Percentiles rank a stretch among this genome's conserved stretches.
phyloP scores from a whole-genome alignment of 179 eudicot species.

The Spergularia azorica region DNA sequence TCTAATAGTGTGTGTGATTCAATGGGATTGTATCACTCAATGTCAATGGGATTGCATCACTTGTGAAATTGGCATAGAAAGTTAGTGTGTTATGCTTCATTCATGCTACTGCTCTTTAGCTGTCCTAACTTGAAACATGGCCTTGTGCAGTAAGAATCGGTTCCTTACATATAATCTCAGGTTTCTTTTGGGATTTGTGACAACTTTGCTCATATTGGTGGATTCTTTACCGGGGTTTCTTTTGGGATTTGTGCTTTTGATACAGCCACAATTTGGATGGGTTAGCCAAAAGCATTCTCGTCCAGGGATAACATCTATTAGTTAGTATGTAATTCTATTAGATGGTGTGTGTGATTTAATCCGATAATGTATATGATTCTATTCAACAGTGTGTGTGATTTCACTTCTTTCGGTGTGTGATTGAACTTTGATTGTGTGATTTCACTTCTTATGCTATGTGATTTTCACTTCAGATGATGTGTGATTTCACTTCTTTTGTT shows the following conservation, averaged over 20 bases:
- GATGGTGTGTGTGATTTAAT: too few species aligned
- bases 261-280: conserved; percentile 56
- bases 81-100: neutral
- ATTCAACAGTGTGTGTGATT: too few species aligned
- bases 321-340: too few species aligned
- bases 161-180: conserved; percentile 37
- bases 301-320: neutral
- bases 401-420: too few species aligned
- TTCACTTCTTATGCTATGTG: too few species aligned
- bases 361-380: too few species aligned
- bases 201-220: conserved; percentile 65
- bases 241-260: conserved; percentile 47
- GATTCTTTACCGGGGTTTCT: conserved; percentile 52
- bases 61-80: neutral
- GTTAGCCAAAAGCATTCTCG: conserved; percentile 35
- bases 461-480: too few species aligned
- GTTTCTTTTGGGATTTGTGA: conserved; percentile 30
- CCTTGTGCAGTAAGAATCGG: conserved; percentile 38
- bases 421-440: too few species aligned
- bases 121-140: neutral
- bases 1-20: too few species aligned
- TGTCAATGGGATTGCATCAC: neutral
- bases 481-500: too few species aligned
- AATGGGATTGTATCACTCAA: neutral
- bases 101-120: neutral